Evolutionary conservation across 352 stramenopile species (phyloP).

Genomic region (Globisporangium canariense): DNA sequence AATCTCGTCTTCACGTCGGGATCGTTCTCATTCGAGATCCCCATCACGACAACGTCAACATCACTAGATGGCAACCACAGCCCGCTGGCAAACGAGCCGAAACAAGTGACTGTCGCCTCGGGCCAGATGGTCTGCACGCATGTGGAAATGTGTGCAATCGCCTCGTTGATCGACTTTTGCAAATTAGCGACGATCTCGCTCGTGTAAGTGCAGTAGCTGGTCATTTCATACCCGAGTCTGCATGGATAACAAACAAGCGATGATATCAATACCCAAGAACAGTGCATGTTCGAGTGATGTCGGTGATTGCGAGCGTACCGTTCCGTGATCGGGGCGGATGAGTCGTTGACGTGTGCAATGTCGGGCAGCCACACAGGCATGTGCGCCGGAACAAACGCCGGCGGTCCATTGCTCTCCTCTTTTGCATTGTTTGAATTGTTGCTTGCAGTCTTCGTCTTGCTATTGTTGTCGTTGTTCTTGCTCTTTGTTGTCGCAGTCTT

Average conservation of each 20-base stretch:
- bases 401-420: background rate
- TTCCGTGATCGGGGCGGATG: slow-evolving; percentile 30
- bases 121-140: slow-evolving; percentile 74
- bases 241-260: background rate
- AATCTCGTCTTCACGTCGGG: slow-evolving; percentile 44
- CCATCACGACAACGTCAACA: slow-evolving; percentile 87
- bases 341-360: slow-evolving; percentile 29
- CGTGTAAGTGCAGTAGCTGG: slow-evolving; percentile 62
- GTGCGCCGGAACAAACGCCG: slow-evolving; percentile 7
- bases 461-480: slow-evolving; percentile 12
- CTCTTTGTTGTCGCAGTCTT: slow-evolving; percentile 7
- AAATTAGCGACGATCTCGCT: slow-evolving; percentile 49
- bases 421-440: slow-evolving; percentile 3
- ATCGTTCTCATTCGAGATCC: slow-evolving; percentile 38
- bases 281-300: background rate
- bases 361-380: slow-evolving; percentile 33
- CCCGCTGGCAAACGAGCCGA: slow-evolving; percentile 82
- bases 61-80: slow-evolving; percentile 88
- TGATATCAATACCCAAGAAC: background rate
- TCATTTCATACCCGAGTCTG: slow-evolving; percentile 60
- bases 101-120: slow-evolving; percentile 64
- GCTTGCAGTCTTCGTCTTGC: slow-evolving; percentile 9
- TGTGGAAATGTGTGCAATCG: slow-evolving; percentile 61
- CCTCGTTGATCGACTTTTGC: slow-evolving; percentile 62
- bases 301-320: slow-evolving; percentile 13